phyloP scores from a whole-genome alignment of 1,139 yeast species.

The Nakaseomyces uthaithaninus region DNA sequence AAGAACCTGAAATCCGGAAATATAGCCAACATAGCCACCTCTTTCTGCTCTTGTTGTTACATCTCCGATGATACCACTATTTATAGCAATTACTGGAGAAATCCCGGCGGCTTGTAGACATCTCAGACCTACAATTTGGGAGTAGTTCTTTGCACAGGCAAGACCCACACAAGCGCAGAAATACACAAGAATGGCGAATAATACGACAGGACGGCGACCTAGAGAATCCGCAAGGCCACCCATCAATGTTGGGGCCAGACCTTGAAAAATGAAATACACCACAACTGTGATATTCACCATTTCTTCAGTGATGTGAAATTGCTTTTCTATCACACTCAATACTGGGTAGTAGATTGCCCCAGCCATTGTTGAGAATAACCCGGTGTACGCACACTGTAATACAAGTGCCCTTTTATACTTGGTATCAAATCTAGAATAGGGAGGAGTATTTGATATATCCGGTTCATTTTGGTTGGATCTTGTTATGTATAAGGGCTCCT shows the following conservation, averaged over 20 bases:
- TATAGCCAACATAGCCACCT: slow-evolving; percentile 56
- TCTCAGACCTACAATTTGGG: slow-evolving; percentile 46
- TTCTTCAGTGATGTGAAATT: slow-evolving; percentile 48
- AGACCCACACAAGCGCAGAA: slow-evolving; percentile 54
- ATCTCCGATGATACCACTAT: slow-evolving; percentile 63
- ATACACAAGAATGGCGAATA: slow-evolving; percentile 44
- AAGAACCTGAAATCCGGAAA: slow-evolving; percentile 53
- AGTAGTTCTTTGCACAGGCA: slow-evolving; percentile 41
- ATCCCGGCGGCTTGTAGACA: slow-evolving; percentile 64
- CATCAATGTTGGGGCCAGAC: slow-evolving; percentile 56
- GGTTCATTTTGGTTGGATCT: slow-evolving; percentile 12
- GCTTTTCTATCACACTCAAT: slow-evolving; percentile 42
- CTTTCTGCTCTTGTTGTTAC: slow-evolving; percentile 52
- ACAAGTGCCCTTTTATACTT: slow-evolving; percentile 36
- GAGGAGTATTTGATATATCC: slow-evolving; percentile 12
- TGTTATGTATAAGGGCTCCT: slow-evolving; percentile 7
- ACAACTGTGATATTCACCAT: slow-evolving; percentile 61
- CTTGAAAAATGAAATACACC: slow-evolving; percentile 63
- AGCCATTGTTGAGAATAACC: slow-evolving; percentile 57
- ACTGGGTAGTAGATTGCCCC: slow-evolving; percentile 72
- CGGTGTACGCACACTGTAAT: slow-evolving; percentile 38
- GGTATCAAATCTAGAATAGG: slow-evolving; percentile 33
- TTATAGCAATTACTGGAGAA: slow-evolving; percentile 61
- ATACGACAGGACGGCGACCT: slow-evolving; percentile 62
- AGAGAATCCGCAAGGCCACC: slow-evolving; percentile 57